These are phyloP conservation scores for Saccharomycopsis javanensis DNA, from an alignment of 805 yeast species.

Conservation along the genomic window DNA sequence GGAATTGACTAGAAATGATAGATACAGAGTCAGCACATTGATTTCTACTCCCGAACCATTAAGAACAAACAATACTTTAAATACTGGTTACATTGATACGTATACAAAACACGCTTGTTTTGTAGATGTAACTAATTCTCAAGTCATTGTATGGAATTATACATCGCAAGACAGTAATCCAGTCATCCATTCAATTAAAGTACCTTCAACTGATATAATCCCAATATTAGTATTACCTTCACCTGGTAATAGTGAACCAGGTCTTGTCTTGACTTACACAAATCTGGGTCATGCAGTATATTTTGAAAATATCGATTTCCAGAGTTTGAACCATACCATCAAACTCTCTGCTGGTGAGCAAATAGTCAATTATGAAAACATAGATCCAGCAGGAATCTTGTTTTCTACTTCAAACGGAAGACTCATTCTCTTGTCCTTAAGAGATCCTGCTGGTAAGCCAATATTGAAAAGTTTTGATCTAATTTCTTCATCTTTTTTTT, in stretches of 20 bases:
- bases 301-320: constrained; percentile 66
- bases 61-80: constrained; percentile 10
- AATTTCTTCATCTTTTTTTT: constrained; percentile 28
- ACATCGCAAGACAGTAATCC: constrained; percentile 53
- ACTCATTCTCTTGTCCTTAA: constrained; percentile 48
- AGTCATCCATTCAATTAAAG: constrained; percentile 28
- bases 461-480: constrained; percentile 25
- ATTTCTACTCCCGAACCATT: constrained; percentile 42
- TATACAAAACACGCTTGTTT: constrained; percentile 40
- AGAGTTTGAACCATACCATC: constrained; percentile 41
- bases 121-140: constrained; percentile 27
- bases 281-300: constrained; percentile 50
- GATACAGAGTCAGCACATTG: constrained; percentile 47
- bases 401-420: constrained; percentile 64
- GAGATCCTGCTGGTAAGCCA: constrained; percentile 63
- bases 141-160: constrained; percentile 59
- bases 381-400: constrained; percentile 68
- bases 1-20: constrained; percentile 49
- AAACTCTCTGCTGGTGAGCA: constrained; percentile 43
- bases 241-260: constrained; percentile 48
- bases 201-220: constrained; percentile 20
- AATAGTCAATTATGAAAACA: constrained; percentile 45
- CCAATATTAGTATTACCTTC: constrained; percentile 52
- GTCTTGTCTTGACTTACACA: constrained; percentile 57
- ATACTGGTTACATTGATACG: constrained; percentile 34